Conservation (phyloP, 2,329 filamentous ascomycete genomes). For the Corniculantispora saksenae region DNA sequence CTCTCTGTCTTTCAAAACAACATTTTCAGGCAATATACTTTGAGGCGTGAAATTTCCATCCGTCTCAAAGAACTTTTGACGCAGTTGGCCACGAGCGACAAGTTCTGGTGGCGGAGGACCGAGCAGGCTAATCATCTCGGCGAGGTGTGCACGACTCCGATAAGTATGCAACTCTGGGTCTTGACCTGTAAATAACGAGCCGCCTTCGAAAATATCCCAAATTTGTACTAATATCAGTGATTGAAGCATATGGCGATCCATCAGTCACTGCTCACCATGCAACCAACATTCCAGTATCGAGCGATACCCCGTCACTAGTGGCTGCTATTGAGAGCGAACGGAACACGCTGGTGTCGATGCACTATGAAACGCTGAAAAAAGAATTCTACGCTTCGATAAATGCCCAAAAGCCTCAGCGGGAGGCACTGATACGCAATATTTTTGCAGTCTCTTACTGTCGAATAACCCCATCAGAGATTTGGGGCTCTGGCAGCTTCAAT, state of each 20-base stretch:
- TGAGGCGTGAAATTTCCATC: conserved; percentile 30
- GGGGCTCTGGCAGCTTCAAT: background rate
- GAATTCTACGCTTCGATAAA: background rate
- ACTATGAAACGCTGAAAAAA: background rate
- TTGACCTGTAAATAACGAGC: conserved; percentile 42
- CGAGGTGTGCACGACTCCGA: conserved; percentile 46
- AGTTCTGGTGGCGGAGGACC: conserved; percentile 42
- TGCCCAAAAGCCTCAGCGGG: background rate
- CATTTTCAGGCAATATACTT: conserved; percentile 22
- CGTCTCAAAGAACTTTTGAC: conserved; percentile 39
- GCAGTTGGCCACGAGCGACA: conserved; percentile 33
- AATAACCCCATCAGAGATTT: background rate
- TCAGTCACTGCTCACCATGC: conserved; percentile 42
- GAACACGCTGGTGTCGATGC: background rate
- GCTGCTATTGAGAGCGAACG: background rate
- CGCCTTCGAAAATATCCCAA: conserved; percentile 51
- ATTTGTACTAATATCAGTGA: conserved; percentile 33
- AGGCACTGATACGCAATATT: background rate
- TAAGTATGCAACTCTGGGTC: conserved; percentile 42
- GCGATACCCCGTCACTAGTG: background rate
- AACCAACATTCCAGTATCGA: conserved; percentile 55
- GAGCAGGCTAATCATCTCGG: conserved; percentile 49
- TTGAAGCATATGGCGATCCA: too few relatives aligned
- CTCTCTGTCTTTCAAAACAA: conserved; percentile 39
- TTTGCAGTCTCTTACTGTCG: background rate